Conservation (phyloP, 306 rosid species). For the Corylus heterophylla region DNA sequence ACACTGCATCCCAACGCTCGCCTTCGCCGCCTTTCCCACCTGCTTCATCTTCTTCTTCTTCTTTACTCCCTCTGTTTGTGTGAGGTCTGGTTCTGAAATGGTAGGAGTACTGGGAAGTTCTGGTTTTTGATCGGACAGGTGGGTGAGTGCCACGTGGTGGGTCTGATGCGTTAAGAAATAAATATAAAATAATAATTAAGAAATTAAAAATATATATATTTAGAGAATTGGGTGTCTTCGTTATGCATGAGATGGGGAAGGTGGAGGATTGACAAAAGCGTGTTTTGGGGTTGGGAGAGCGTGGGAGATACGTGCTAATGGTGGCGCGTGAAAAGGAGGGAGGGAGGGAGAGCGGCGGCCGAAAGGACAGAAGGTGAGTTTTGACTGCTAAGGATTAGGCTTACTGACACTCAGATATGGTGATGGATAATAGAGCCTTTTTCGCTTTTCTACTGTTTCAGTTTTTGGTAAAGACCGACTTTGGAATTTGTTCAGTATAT, state of each 20-base stretch:
- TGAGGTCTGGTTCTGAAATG: neutral
- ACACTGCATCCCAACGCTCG: slow-evolving; percentile 10
- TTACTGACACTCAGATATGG: neutral
- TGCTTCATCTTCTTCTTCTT: neutral
- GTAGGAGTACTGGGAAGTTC: neutral
- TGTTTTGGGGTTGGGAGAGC: neutral
- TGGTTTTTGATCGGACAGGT: slow-evolving; percentile 7
- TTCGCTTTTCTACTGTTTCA: no score
- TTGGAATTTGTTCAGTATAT: no score
- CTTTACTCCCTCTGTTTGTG: neutral
- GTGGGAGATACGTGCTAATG: no score
- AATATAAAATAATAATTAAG: neutral
- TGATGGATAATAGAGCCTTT: no score
- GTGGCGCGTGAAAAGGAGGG: no score
- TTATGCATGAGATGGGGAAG: slow-evolving; percentile 31
- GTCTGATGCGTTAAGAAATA: neutral
- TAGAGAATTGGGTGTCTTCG: neutral
- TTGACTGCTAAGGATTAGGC: neutral
- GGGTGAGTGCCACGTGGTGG: neutral
- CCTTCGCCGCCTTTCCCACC: slow-evolving; percentile 6
- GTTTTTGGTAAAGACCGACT: no score
- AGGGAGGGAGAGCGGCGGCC: no score
- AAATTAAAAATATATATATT: neutral
- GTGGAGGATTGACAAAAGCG: slow-evolving; percentile 26
- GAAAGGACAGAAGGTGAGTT: neutral